Evolutionary conservation across 2,329 filamentous ascomycete species (phyloP).

Genomic region (Monosporascus sp.): DNA sequence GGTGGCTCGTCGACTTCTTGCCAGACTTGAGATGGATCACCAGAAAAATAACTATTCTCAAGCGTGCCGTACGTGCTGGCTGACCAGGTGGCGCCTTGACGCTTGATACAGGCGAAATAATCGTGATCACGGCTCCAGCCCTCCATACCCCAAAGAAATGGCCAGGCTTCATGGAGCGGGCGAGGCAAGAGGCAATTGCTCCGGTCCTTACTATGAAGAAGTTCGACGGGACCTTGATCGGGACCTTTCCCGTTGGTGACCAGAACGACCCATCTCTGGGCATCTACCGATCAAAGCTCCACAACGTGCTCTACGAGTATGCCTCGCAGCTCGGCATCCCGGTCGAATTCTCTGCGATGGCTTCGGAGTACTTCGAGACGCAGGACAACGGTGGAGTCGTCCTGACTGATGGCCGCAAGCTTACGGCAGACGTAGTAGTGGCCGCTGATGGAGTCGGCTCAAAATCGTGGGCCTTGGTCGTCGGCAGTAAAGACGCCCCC

Average conservation of each 20-base stretch:
- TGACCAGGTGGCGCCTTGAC: too few species aligned
- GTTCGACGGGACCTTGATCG: background rate
- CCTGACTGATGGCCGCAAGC: slow-evolving; percentile 12
- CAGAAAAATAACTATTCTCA: too few species aligned
- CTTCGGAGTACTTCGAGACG: background rate
- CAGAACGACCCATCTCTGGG: too few species aligned
- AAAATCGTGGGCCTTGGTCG: slow-evolving; percentile 12
- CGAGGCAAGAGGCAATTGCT: background rate
- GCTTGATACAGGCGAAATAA: background rate
- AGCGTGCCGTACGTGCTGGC: too few species aligned
- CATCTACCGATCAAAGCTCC: background rate
- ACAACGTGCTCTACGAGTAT: background rate
- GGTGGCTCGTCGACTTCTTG: background rate
- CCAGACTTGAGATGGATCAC: background rate
- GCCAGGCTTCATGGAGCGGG: background rate
- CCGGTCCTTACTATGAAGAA: background rate
- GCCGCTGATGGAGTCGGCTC: slow-evolving; percentile 27
- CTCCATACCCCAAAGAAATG: background rate
- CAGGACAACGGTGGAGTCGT: slow-evolving; percentile 13
- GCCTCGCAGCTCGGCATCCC: background rate
- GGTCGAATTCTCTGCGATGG: background rate
- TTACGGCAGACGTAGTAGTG: slow-evolving; percentile 24
- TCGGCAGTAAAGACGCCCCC: slow-evolving; percentile 1
- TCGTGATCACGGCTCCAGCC: background rate
- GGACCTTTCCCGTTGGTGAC: background rate